Conservation (phyloP, 108 stramenopile genomes). For the Cyclotella sp. region DNA sequence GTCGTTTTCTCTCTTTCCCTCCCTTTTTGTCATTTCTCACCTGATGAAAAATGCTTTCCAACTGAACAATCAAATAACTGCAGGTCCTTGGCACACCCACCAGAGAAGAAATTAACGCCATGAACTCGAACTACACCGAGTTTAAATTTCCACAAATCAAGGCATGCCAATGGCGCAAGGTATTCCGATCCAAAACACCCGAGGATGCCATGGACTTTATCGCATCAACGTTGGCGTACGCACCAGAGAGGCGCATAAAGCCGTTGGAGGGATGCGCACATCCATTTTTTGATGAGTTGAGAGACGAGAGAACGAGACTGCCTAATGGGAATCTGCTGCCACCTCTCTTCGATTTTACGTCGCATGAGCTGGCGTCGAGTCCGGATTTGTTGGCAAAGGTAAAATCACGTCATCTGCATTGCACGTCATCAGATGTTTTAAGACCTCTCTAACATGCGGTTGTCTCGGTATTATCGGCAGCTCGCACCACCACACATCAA, state of each 20-base stretch:
- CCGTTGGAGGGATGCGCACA: slow-evolving; percentile 95
- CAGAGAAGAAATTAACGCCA: slow-evolving; percentile 93
- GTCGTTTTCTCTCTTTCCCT: not conserved
- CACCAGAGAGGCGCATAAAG: slow-evolving; percentile 83
- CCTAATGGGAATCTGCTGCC: slow-evolving; percentile 88
- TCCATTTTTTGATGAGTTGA: slow-evolving; percentile 95
- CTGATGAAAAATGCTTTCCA: not conserved
- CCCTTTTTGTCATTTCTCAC: not conserved
- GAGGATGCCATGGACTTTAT: slow-evolving; percentile 96
- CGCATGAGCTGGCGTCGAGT: slow-evolving; percentile 65
- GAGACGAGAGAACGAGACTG: slow-evolving; percentile 69
- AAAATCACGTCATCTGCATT: not conserved
- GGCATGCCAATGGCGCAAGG: slow-evolving; percentile 95
- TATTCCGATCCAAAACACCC: slow-evolving; percentile 93
- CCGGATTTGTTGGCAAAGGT: slow-evolving; percentile 77
- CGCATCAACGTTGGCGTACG: slow-evolving; percentile 90
- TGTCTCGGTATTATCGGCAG: not conserved
- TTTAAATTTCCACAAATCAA: slow-evolving; percentile 99
- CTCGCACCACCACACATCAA: slow-evolving; percentile 37
- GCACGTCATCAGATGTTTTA: not conserved
- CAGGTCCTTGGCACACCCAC: slow-evolving; percentile 96
- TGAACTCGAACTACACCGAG: slow-evolving; percentile 98
- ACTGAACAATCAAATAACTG: not conserved
- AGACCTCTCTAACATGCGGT: not conserved
- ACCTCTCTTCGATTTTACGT: slow-evolving; percentile 91